Percentiles rank a stretch among this genome's conserved stretches.
Conservation (phyloP, 192 early-diverging fungal genomes). For the Gonapodya prolifera region DNA sequence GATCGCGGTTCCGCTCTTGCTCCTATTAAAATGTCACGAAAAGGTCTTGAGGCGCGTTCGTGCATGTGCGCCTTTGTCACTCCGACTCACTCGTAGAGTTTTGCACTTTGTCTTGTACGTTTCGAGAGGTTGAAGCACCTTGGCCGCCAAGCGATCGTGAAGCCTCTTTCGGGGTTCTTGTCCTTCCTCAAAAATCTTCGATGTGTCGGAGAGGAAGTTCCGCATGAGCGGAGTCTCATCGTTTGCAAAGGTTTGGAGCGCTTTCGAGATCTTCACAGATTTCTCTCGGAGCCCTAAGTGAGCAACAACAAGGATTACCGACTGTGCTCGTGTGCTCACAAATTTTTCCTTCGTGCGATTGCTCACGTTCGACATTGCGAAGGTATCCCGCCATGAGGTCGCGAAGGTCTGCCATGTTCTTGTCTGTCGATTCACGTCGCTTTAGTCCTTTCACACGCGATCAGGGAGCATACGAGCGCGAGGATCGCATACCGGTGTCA, state of each 20-base stretch:
- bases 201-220: neutral
- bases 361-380: neutral
- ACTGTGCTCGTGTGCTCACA: too few relatives aligned
- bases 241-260: neutral
- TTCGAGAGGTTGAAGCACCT: neutral
- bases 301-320: too few relatives aligned
- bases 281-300: neutral
- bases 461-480: neutral
- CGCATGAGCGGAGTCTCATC: neutral
- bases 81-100: neutral
- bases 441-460: neutral
- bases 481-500: neutral
- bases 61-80: too few relatives aligned
- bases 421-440: neutral
- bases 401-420: neutral
- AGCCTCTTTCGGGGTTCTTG: neutral
- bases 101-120: neutral
- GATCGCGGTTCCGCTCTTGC: neutral
- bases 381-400: neutral
- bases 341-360: neutral
- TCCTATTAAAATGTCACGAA: neutral
- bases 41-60: too few relatives aligned
- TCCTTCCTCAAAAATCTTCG: neutral
- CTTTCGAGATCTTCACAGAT: neutral
- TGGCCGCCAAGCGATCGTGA: neutral